These are phyloP conservation scores for Dioscorea zingiberensis DNA, from an alignment of 106 monocot species.

Conservation along the genomic window DNA sequence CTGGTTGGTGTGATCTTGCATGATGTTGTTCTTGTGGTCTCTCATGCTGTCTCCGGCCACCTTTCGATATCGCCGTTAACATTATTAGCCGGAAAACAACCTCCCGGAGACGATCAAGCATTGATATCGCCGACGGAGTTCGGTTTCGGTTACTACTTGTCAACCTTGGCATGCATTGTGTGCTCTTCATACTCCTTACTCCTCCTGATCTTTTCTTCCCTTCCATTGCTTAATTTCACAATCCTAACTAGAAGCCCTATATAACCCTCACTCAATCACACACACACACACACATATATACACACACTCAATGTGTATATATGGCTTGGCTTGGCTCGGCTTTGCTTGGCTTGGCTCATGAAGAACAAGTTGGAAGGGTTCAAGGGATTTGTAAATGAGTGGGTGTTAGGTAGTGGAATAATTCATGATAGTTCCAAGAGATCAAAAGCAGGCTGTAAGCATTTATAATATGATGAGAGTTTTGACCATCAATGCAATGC, in stretches of 20 bases:
- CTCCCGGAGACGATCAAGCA: constrained; percentile 60
- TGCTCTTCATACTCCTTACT: neutral
- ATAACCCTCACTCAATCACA: neutral
- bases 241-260: neutral
- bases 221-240: neutral
- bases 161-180: constrained; percentile 38
- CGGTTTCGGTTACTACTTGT: neutral
- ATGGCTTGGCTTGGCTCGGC: neutral
- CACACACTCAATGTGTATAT: neutral
- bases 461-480: neutral
- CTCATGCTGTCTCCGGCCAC: neutral
- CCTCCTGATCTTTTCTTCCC: neutral
- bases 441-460: neutral
- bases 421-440: neutral
- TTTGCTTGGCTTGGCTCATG: neutral
- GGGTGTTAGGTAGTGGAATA: neutral
- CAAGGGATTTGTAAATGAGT: neutral
- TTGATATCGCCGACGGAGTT: constrained; percentile 23
- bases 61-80: constrained; percentile 33
- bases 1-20: constrained; percentile 9
- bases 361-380: neutral
- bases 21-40: neutral
- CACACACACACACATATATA: neutral
- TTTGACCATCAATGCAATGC: neutral
- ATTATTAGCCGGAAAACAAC: constrained; percentile 56